Percentiles rank a stretch among this genome's conserved stretches.
Conservation (phyloP, 805 yeast species). For the Suhomyces tanzawaensis region DNA sequence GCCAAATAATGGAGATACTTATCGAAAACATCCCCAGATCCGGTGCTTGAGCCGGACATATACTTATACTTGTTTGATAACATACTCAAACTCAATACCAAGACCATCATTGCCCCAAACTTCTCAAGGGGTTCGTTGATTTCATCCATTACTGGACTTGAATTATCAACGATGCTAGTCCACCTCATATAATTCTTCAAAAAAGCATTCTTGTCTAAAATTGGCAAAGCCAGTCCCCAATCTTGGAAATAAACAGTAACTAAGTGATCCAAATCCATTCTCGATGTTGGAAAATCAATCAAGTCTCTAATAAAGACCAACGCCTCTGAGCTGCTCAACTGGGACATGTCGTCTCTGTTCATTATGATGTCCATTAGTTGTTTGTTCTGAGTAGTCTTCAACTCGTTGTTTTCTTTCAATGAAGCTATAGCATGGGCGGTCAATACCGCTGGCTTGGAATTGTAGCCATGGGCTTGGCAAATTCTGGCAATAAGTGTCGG, state of each 20-base stretch:
- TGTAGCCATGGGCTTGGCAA: constrained; percentile 69
- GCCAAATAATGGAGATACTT: constrained; percentile 27
- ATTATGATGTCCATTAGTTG: constrained; percentile 21
- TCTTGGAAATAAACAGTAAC: constrained; percentile 68
- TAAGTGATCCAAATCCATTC: constrained; percentile 64
- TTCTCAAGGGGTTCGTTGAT: constrained; percentile 40
- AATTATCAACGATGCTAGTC: constrained; percentile 42
- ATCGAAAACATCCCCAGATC: constrained; percentile 13
- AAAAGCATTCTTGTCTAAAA: constrained; percentile 69
- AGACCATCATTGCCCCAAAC: constrained; percentile 54
- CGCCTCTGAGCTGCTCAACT: constrained; percentile 40
- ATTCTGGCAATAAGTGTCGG: constrained; percentile 70
- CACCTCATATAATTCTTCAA: constrained; percentile 54
- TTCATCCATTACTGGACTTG: constrained; percentile 3
- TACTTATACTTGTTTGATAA: constrained; percentile 41
- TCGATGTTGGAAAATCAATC: constrained; percentile 43
- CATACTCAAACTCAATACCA: constrained; percentile 47
- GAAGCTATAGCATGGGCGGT: constrained; percentile 72
- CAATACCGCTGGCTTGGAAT: constrained; percentile 64
- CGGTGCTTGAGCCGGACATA: constrained; percentile 9
- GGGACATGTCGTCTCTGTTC: constrained; percentile 26
- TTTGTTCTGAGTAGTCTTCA: constrained; percentile 6
- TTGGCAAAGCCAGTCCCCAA: constrained; percentile 72
- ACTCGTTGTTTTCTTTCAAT: constrained; percentile 47
- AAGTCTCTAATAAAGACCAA: constrained; percentile 38